Base-by-base conservation (phyloP, 768 basidiomycete species). In the Panaeolus cyanescens region DNA sequence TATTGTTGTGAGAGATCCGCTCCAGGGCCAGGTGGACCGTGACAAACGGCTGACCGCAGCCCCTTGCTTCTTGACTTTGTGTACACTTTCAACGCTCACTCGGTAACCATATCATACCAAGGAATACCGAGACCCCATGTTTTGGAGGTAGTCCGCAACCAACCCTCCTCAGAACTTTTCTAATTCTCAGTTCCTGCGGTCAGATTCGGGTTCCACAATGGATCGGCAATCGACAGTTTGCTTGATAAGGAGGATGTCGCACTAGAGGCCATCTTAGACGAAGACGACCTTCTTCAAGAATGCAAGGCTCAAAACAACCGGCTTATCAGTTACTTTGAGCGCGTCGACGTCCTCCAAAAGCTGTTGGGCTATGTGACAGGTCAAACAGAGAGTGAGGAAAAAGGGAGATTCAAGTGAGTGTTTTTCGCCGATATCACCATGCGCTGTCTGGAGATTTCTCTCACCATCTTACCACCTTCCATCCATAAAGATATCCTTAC, bases 281-380 rank as follows among this genome's bases (percentile, higher is more conserved):
- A 97, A 76, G 90, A 93, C 70, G 95, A 98, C 72, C 81, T 99
- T 45, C 79, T 99, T 59, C 92, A 93, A 75, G 96, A 99, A 75
- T 94, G 95, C 85, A 98, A 98, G 76, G 83, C 90, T 1, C 92
- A 96, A 76, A 99, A 99, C 71, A 90, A 90, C 37, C 80, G 92
- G 60, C 85, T 96, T 55, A 91, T 92, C 67, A 91, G 93, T 71
- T 94, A 94, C 74, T 92, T 96, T 68, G 89, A 89, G 65, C 81
- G 91, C 66, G 80, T 86, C 55, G 92, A 94, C 72, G 89, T 94
- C 54, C 77, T 96, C 54, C 87, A 92, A 72, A 84, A 87, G 59
- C 77, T 96, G 68, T 75, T 95, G 59, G 90, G 85, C 25, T 95
- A 95, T 79, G 92, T 95, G 70, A 90, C 90, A 2, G 93, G 92